Evolutionary conservation across 73 alveolate genomes (phyloP).

Genomic region (Tetrahymena thermophila): DNA sequence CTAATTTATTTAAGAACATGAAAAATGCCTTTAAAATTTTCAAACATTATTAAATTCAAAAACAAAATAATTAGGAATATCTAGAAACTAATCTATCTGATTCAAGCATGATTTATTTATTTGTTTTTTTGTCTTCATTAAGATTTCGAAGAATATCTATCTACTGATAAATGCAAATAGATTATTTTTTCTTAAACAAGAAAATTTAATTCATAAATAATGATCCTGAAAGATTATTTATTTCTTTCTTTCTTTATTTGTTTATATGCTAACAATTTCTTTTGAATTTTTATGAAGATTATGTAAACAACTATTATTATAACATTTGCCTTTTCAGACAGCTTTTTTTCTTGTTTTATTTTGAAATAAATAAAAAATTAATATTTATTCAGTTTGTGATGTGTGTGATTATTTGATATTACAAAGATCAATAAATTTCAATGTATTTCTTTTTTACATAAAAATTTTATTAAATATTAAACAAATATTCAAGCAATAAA

Average conservation of each 20-base stretch:
- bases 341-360: neutral
- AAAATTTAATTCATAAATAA: no score
- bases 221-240: neutral
- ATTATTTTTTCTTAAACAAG: neutral
- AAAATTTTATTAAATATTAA: no score
- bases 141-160: neutral
- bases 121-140: neutral
- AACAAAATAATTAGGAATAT: neutral
- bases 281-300: neutral
- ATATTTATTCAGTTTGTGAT: neutral
- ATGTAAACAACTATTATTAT: neutral
- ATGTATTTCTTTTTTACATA: neutral
- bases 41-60: no score
- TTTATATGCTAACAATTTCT: neutral
- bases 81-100: neutral
- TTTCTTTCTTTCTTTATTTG: no score
- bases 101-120: neutral
- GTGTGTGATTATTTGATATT: neutral
- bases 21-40: no score
- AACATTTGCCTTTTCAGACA: neutral
- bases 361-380: neutral
- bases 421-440: neutral
- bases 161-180: neutral
- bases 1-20: neutral
- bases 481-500: neutral